Conservation (phyloP, 345 rosid genomes). For the Tarenaya hassleriana region DNA sequence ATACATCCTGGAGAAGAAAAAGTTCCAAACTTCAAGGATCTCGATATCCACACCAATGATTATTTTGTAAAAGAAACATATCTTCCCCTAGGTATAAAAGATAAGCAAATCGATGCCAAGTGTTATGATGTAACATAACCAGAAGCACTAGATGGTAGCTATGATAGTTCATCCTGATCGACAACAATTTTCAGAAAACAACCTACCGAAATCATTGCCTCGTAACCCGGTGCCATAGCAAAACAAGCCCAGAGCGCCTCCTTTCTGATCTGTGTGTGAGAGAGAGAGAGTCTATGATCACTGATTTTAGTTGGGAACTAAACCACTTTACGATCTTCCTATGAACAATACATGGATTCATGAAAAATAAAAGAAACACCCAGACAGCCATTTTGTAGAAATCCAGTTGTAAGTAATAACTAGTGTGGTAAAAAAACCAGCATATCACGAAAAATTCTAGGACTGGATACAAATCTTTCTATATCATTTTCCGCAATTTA, state of each 20-base stretch:
- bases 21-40: neutral
- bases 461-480: too few relatives aligned
- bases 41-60: neutral
- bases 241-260: slow-evolving; percentile 88
- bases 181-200: slow-evolving; percentile 5
- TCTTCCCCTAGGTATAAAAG: neutral
- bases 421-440: too few relatives aligned
- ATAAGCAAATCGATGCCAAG: neutral
- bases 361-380: too few relatives aligned
- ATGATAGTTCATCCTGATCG: neutral
- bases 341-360: too few relatives aligned
- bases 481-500: neutral
- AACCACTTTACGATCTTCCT: neutral
- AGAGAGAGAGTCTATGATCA: neutral
- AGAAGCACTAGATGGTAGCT: slow-evolving; percentile 1
- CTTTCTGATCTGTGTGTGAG: slow-evolving; percentile 65
- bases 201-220: slow-evolving; percentile 79
- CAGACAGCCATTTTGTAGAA: too few relatives aligned
- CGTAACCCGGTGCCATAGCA: slow-evolving; percentile 80
- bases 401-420: too few relatives aligned
- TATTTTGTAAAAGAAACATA: neutral
- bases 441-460: too few relatives aligned
- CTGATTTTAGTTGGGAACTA: neutral
- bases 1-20: slow-evolving; percentile 60
- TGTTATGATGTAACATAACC: slow-evolving; percentile 7